These are phyloP conservation scores for Calonectria honghensis DNA, from an alignment of 2,329 filamentous ascomycete genomes.

Conservation along the genomic window DNA sequence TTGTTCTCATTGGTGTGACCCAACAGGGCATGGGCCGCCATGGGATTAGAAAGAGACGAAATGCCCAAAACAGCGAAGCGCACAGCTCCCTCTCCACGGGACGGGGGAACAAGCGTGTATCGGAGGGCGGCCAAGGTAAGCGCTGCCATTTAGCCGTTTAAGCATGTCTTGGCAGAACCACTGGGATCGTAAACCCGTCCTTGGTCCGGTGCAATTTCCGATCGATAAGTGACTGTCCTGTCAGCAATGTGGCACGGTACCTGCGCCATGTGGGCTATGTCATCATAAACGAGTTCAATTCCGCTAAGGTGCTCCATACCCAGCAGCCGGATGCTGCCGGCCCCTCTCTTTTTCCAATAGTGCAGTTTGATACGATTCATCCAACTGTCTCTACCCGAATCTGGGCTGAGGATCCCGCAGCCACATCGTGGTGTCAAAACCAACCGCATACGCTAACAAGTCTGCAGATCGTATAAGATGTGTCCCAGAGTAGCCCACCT, in stretches of 20 bases:
- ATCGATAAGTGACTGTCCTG: slow-evolving; percentile 6
- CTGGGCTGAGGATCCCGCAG: slow-evolving; percentile 3
- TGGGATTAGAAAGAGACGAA: not conserved
- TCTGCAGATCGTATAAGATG: slow-evolving; percentile 13
- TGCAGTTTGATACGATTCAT: slow-evolving; percentile 13
- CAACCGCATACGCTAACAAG: slow-evolving; percentile 9
- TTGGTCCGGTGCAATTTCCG: slow-evolving; percentile 8
- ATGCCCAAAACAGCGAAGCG: slow-evolving; percentile 5
- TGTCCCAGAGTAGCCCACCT: not conserved
- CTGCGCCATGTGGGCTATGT: slow-evolving; percentile 13
- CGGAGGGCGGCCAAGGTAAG: not conserved
- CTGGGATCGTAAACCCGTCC: not conserved
- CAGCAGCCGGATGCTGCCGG: slow-evolving; percentile 6
- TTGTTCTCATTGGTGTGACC: not conserved
- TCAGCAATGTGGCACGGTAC: slow-evolving; percentile 18
- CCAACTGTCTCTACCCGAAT: slow-evolving; percentile 1
- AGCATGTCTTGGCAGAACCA: slow-evolving; percentile 17
- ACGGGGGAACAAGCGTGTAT: not conserved
- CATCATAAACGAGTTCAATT: slow-evolving; percentile 13
- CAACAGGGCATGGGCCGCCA: not conserved
- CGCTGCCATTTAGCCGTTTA: slow-evolving; percentile 21
- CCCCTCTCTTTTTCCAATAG: slow-evolving; percentile 16
- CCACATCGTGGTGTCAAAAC: slow-evolving; percentile 23
- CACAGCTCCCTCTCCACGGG: not conserved
- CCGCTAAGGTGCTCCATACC: not conserved